Conservation (phyloP, 2,329 filamentous ascomycete species). For the Epichloe gansuensis region DNA sequence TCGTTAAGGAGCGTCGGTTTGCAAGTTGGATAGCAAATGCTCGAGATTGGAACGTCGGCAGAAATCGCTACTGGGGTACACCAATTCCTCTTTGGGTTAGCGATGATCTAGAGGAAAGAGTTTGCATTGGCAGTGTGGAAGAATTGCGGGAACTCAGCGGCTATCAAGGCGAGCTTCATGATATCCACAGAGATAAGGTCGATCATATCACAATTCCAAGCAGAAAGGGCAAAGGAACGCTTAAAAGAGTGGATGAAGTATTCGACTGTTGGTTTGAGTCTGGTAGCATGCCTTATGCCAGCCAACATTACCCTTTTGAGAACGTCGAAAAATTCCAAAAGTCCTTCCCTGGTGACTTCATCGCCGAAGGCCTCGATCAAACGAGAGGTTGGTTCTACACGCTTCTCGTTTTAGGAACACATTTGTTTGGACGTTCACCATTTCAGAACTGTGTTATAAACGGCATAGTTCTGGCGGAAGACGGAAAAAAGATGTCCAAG, state of each 20-base stretch:
- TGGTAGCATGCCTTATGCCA: slow-evolving; percentile 89
- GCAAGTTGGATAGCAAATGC: slow-evolving; percentile 84
- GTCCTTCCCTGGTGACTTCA: slow-evolving; percentile 84
- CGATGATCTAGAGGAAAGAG: slow-evolving; percentile 72
- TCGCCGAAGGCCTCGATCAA: slow-evolving; percentile 85
- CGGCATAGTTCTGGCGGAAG: slow-evolving; percentile 83
- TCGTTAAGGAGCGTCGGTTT: slow-evolving; percentile 86
- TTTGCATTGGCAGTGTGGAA: slow-evolving; percentile 74
- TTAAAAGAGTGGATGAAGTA: slow-evolving; percentile 73
- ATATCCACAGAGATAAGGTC: slow-evolving; percentile 86
- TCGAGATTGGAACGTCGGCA: slow-evolving; percentile 87
- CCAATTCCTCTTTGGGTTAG: slow-evolving; percentile 87
- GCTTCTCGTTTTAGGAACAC: slow-evolving; percentile 72
- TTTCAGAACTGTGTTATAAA: slow-evolving; percentile 97
- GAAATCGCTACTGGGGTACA: slow-evolving; percentile 92
- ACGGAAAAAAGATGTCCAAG: slow-evolving; percentile 99
- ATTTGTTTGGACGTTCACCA: slow-evolving; percentile 71
- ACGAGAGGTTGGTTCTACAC: slow-evolving; percentile 98
- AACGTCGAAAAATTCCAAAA: slow-evolving; percentile 70
- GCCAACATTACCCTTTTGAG: slow-evolving; percentile 84
- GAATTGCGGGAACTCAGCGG: slow-evolving; percentile 79
- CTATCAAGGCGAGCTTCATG: slow-evolving; percentile 68
- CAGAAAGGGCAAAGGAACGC: slow-evolving; percentile 70
- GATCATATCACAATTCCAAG: slow-evolving; percentile 91
- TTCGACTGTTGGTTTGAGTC: slow-evolving; percentile 98